Conservation (phyloP, 352 stramenopile genomes). For the Phytophthora sp. region DNA sequence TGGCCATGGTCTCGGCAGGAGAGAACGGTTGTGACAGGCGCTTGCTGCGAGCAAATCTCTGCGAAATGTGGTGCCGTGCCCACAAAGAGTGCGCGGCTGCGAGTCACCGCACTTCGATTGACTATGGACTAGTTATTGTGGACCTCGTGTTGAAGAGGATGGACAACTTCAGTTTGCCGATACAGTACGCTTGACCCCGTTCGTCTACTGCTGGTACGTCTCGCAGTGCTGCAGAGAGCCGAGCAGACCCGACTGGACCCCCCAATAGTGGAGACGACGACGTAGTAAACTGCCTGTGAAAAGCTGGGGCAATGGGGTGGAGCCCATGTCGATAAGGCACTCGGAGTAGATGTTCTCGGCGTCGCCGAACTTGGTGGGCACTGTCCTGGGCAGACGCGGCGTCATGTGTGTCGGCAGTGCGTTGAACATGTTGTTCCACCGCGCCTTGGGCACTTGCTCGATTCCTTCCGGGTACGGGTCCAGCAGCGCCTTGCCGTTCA, state of each 20-base stretch:
- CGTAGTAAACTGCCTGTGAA: constrained; percentile 22
- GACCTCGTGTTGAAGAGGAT: constrained; percentile 11
- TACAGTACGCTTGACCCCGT: not conserved
- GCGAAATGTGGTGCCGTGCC: constrained; percentile 30
- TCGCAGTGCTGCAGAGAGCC: constrained; percentile 16
- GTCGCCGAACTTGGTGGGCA: constrained; percentile 2
- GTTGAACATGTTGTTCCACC: constrained; percentile 35
- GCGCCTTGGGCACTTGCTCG: constrained; percentile 6
- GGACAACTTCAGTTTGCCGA: too few species aligned
- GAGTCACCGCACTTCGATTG: not conserved
- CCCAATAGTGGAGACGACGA: constrained; percentile 22
- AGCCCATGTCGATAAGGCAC: constrained; percentile 19
- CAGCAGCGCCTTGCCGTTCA: constrained; percentile 29
- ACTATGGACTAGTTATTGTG: constrained; percentile 3
- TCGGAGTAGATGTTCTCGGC: constrained; percentile 24
- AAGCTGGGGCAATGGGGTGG: constrained; percentile 10
- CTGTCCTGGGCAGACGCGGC: constrained; percentile 17
- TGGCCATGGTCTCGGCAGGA: constrained; percentile 12
- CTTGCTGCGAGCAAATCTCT: constrained; percentile 23
- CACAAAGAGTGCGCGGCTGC: not conserved
- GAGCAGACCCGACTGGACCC: constrained; percentile 12
- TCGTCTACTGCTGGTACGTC: constrained; percentile 28
- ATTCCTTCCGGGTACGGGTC: constrained; percentile 27
- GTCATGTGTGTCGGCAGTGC: constrained; percentile 26
- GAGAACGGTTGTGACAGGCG: constrained; percentile 18